Conservation (phyloP, 352 stramenopile genomes). For the Phytophthora nicotianae region DNA sequence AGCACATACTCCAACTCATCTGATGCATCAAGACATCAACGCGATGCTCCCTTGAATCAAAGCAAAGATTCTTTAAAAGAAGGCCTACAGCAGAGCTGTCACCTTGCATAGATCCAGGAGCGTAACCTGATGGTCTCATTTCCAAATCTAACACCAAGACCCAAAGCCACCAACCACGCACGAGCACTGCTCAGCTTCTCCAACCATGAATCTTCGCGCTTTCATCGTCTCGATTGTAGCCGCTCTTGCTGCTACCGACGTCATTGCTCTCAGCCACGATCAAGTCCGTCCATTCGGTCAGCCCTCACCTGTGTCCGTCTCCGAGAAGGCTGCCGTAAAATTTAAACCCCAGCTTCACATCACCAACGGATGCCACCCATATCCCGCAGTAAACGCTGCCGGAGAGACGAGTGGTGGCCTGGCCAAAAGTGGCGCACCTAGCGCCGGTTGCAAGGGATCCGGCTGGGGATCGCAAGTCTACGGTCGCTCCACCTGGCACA, state of each 20-base stretch:
- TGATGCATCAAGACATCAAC: no score
- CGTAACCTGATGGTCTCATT: background rate
- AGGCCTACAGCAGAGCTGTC: background rate
- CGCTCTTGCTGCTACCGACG: background rate
- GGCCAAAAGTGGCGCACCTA: background rate
- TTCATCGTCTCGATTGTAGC: background rate
- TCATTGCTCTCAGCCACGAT: background rate
- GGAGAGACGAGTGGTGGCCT: slow-evolving; percentile 11
- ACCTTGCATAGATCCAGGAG: background rate
- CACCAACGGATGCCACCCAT: slow-evolving; percentile 4
- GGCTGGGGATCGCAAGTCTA: slow-evolving; percentile 13
- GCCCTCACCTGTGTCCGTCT: background rate
- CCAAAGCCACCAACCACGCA: background rate
- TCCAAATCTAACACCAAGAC: background rate
- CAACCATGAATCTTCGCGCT: background rate
- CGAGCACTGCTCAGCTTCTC: background rate
- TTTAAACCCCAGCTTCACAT: slow-evolving; percentile 16
- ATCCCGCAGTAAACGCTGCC: slow-evolving; percentile 7
- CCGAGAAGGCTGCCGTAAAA: slow-evolving; percentile 6
- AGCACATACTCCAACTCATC: no score
- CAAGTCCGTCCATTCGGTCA: background rate
- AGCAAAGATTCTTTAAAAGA: no score
- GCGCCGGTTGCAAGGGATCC: slow-evolving; percentile 3
- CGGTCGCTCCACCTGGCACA: slow-evolving; percentile 6
- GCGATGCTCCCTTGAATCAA: no score